Percentiles rank a stretch among this genome's conserved stretches.
Conservation (phyloP, 176 grass and related monocot genomes). For the Rhynchospora breviuscula region DNA sequence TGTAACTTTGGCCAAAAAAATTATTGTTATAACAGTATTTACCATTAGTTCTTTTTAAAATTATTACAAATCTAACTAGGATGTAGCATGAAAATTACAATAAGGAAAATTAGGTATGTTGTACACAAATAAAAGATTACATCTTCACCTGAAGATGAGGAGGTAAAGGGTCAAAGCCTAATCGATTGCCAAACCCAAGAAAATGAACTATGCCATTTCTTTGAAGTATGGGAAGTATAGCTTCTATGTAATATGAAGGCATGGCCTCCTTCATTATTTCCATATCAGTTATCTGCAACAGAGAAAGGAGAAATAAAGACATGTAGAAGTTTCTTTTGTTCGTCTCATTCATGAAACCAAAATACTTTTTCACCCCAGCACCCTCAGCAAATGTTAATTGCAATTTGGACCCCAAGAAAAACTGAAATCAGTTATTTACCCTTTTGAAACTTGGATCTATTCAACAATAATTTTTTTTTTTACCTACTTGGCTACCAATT, state of each 20-base stretch:
- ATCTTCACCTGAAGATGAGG: constrained; percentile 61
- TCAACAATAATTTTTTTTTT: neutral
- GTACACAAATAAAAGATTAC: neutral
- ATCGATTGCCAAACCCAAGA: constrained; percentile 90
- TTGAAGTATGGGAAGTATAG: constrained; percentile 54
- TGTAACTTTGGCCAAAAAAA: neutral
- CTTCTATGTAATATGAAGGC: constrained; percentile 60
- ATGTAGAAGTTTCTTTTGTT: neutral
- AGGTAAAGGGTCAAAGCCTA: constrained; percentile 83
- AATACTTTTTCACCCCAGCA: neutral
- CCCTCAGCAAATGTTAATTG: neutral
- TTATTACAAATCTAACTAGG: neutral
- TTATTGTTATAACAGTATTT: neutral
- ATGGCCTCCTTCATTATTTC: constrained; percentile 80
- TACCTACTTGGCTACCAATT: constrained; percentile 77
- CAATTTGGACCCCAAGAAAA: neutral
- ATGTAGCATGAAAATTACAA: neutral
- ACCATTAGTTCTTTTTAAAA: neutral
- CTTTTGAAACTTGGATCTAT: constrained; percentile 4
- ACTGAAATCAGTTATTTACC: neutral
- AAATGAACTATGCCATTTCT: constrained; percentile 70
- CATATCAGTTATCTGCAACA: constrained; percentile 63
- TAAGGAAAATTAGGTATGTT: neutral
- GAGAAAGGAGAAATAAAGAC: neutral
- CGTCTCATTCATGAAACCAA: neutral